These are phyloP conservation scores for Nothophoma quercina DNA, from an alignment of 2,329 filamentous ascomycete genomes.

Conservation along the genomic window DNA sequence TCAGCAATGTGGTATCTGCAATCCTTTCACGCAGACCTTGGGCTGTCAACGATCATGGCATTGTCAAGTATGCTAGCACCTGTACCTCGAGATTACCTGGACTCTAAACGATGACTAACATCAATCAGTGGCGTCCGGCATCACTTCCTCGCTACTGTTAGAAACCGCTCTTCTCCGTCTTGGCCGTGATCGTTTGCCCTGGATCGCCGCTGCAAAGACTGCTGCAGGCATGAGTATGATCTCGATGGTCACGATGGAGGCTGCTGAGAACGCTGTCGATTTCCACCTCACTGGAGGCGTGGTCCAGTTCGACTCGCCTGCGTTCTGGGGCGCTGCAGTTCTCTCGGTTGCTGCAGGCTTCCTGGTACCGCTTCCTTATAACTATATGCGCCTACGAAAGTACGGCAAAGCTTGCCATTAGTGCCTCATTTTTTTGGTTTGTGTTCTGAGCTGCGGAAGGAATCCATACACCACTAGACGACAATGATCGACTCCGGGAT, in stretches of 20 bases:
- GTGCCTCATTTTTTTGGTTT: no score
- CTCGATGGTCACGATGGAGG: constrained; percentile 67
- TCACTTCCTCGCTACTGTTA: constrained; percentile 60
- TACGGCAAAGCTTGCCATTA: constrained; percentile 60
- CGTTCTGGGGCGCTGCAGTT: constrained; percentile 62
- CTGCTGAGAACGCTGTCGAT: constrained; percentile 63
- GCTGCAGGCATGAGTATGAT: constrained; percentile 67
- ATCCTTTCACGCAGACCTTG: constrained; percentile 55
- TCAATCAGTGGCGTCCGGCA: constrained; percentile 59
- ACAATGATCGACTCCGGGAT: neutral
- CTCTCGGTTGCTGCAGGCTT: constrained; percentile 57
- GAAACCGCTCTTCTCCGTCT: constrained; percentile 61
- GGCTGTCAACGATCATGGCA: constrained; percentile 60
- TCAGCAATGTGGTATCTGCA: constrained; percentile 64
- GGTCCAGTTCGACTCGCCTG: constrained; percentile 56
- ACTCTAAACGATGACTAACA: neutral
- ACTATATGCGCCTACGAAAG: constrained; percentile 59
- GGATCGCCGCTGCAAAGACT: constrained; percentile 58
- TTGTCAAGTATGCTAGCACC: constrained; percentile 50
- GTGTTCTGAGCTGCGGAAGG: neutral
- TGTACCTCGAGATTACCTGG: no score
- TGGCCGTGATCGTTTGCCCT: constrained; percentile 59
- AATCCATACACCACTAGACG: neutral
- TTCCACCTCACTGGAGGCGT: constrained; percentile 63
- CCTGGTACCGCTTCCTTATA: constrained; percentile 62